Conservation (phyloP, 2,329 filamentous ascomycete genomes). For the Hymenoscyphus linearis region DNA sequence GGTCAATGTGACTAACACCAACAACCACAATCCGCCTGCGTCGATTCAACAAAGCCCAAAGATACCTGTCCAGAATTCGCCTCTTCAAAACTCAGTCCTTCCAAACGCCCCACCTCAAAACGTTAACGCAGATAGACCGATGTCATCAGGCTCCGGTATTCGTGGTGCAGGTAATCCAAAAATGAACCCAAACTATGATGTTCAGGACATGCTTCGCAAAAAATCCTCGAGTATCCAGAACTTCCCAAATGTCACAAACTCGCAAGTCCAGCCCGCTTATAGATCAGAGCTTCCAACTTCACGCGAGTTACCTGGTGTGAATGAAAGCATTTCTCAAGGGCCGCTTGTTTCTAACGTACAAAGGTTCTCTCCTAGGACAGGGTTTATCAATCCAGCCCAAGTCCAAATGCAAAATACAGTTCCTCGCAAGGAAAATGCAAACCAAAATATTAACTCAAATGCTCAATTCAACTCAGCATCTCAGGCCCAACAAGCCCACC, state of each 20-base stretch:
- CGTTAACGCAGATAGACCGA: neutral
- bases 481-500: no score
- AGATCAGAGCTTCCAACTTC: neutral
- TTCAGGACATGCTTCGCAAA: neutral
- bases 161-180: no score
- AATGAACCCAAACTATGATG: neutral
- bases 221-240: neutral
- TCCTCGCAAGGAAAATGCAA: no score
- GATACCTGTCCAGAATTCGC: neutral
- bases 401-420: neutral
- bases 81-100: neutral
- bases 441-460: no score
- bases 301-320: neutral
- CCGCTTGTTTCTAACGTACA: neutral
- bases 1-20: neutral
- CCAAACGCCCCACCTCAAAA: neutral
- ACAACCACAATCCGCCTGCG: neutral
- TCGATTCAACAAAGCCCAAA: neutral
- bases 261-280: neutral
- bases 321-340: neutral
- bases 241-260: neutral
- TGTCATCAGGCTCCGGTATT: no score
- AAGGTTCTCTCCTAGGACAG: neutral
- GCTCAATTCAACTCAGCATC: no score
- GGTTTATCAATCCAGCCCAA: neutral